Evolutionary conservation across 495 filamentous ascomycete genomes (phyloP), one percentile per base, ranked within the genome.

Genomic region (Hyaloscypha finlandica): DNA sequence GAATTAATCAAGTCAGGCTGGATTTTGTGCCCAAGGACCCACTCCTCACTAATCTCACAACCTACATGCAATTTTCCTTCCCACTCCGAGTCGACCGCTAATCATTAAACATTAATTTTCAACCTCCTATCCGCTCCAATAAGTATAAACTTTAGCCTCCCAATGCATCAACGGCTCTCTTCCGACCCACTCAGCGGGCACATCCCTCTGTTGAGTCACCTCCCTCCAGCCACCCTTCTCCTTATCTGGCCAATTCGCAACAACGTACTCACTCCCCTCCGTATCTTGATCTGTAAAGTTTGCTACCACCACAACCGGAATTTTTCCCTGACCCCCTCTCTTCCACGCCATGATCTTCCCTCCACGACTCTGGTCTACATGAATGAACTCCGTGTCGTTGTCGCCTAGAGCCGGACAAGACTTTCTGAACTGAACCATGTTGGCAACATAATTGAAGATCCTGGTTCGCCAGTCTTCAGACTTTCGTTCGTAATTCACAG

Each of bases 141-240:
- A 73, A 19, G 74, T 77, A 67, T 75, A 75, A 22, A 75, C 64
- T 61, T 75, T 75, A 0, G 69, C 72, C 54, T 75, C 75, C 74
- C 75, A 77, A 12, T 66, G 42, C 59, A 72, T 51, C 52, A 77
- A 59, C 12, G 74, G 75, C 66, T 77, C 74, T 14, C 69, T 61
- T 0, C 72, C 74, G 20, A 77, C 74, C 75, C 75, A 77, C 22
- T 74, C 67, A 0, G 9, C 8, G 2, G 75, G 71, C 2, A 77
- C 74, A 31, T 68, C 61, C 9, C 74, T 54, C 4, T 55, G 39
- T 59, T 77, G 70, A 3, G 72, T 75, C 12, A 77, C 59, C 68
- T 75, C 72, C 53, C 72, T 69, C 73, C 72, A 77, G 22, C 63
- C 71, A 1, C 35, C n/a, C 53, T 54, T 66, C 2, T 69, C 63